phyloP scores from a whole-genome alignment of 352 stramenopile genomes.

The Plasmopara viticola region DNA sequence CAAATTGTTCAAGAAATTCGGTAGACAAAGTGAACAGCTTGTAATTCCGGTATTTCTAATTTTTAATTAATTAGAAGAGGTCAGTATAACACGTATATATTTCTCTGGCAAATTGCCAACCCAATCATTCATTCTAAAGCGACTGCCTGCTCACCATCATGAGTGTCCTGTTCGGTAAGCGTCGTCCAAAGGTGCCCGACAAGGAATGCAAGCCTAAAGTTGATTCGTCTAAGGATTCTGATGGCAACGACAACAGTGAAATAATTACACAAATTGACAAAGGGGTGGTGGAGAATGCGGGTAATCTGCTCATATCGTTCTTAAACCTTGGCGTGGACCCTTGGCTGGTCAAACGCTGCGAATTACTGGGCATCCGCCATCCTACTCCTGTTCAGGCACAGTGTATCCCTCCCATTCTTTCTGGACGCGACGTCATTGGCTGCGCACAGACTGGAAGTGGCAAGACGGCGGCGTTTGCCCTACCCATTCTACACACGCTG shows the following conservation, averaged over 20 bases:
- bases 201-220: conserved; percentile 6
- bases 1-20: too few relatives aligned
- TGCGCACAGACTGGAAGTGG: conserved; percentile 93
- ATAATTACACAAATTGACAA: conserved; percentile 26
- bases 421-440: conserved; percentile 88
- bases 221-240: background rate
- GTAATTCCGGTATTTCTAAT: too few relatives aligned
- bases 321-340: conserved; percentile 76
- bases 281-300: conserved; percentile 32
- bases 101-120: background rate
- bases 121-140: background rate
- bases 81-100: too few relatives aligned
- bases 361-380: conserved; percentile 76
- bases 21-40: too few relatives aligned
- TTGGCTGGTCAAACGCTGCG: conserved; percentile 84
- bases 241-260: background rate
- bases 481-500: conserved; percentile 96
- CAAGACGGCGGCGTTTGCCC: conserved; percentile 97
- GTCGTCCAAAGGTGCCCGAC: conserved; percentile 25
- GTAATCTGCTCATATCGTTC: conserved; percentile 69
- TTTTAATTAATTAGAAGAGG: too few relatives aligned
- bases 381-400: conserved; percentile 88
- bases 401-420: conserved; percentile 88
- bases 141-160: conserved; percentile 18
- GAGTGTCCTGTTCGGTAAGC: conserved; percentile 78